These are phyloP conservation scores for Candida argentea DNA, from an alignment of 805 yeast genomes.

Conservation along the genomic window DNA sequence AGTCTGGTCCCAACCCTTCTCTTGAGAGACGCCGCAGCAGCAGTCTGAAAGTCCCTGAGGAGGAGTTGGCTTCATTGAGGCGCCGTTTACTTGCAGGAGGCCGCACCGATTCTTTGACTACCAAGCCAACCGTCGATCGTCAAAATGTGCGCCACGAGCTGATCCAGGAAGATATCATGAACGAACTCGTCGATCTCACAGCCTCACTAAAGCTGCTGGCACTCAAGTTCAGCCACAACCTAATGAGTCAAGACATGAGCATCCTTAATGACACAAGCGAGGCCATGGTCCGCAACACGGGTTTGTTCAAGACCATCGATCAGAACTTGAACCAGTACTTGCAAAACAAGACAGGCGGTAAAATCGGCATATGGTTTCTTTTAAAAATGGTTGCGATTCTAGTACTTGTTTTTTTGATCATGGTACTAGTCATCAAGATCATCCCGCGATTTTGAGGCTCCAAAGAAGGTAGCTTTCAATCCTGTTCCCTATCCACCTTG, in stretches of 20 bases:
- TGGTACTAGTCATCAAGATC: conserved; percentile 24
- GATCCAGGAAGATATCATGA: conserved; percentile 38
- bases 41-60: conserved; percentile 2
- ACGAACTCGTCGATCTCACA: conserved; percentile 40
- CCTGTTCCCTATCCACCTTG: too few species aligned
- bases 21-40: conserved; percentile 1
- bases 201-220: conserved; percentile 39
- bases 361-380: conserved; percentile 27
- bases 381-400: conserved; percentile 20
- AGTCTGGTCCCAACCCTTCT: too few species aligned
- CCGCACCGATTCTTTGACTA: conserved; percentile 7
- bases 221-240: conserved; percentile 24
- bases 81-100: conserved; percentile 17
- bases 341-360: conserved; percentile 29
- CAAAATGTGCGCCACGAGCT: conserved; percentile 30
- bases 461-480: too few species aligned
- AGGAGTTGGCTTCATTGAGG: conserved; percentile 13
- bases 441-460: conserved; percentile 20
- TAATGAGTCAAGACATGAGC: conserved; percentile 22
- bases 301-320: conserved; percentile 22
- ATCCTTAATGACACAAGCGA: conserved; percentile 26
- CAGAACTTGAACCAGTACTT: conserved; percentile 27
- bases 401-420: conserved; percentile 17
- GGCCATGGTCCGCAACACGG: conserved; percentile 20
- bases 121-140: conserved; percentile 7